These are phyloP conservation scores for Hanseniaspora meyeri DNA, from an alignment of 805 yeast species.

Conservation along the genomic window DNA sequence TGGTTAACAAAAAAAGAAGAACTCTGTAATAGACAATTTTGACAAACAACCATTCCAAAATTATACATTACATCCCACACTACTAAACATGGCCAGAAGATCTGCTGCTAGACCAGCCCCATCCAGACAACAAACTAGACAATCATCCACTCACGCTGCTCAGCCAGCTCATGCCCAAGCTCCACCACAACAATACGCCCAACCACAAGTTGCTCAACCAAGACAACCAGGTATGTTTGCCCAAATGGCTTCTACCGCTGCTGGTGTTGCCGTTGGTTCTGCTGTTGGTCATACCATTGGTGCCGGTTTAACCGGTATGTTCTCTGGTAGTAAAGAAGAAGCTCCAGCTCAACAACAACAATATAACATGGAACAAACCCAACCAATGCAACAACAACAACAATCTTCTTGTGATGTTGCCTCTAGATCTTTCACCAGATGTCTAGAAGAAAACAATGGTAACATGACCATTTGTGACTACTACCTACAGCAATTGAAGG, in stretches of 20 bases:
- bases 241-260: conserved; percentile 98
- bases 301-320: conserved; percentile 82
- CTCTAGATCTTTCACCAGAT: conserved; percentile 89
- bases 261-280: conserved; percentile 98
- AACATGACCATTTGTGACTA: conserved; percentile 95
- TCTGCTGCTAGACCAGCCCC: conserved; percentile 34
- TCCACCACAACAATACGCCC: conserved; percentile 40
- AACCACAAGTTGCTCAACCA: conserved; percentile 40
- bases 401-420: conserved; percentile 68
- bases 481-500: conserved; percentile 93
- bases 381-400: conserved; percentile 27
- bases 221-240: conserved; percentile 78
- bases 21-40: not conserved
- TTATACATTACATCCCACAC: not conserved
- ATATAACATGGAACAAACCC: conserved; percentile 24
- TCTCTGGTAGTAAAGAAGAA: conserved; percentile 58
- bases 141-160: conserved; percentile 68
- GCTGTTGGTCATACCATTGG: conserved; percentile 94
- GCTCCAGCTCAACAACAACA: conserved; percentile 40
- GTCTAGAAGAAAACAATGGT: conserved; percentile 86
- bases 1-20: no score
- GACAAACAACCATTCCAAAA: not conserved
- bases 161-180: conserved; percentile 28
- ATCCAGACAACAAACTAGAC: conserved; percentile 40
- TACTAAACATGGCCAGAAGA: conserved; percentile 35